Evolutionary conservation across 106 monocot genomes (phyloP).

Genomic region (Platanthera zijinensis): DNA sequence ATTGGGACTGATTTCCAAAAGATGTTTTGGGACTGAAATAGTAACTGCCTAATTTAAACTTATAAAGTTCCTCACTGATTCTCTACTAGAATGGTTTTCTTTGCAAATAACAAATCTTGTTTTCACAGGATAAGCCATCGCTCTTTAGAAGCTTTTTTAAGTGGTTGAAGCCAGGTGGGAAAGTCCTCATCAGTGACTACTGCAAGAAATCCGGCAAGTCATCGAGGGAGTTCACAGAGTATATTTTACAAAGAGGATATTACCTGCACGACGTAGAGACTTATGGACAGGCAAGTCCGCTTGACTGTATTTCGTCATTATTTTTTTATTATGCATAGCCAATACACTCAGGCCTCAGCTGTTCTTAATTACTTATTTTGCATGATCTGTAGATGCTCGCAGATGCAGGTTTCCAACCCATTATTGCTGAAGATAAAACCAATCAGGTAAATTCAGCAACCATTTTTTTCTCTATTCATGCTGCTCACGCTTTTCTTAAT

Average conservation of each 20-base stretch:
- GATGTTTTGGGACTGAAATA: too few relatives aligned
- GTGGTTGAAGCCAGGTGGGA: conserved; percentile 94
- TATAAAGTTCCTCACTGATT: neutral
- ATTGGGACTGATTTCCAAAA: too few relatives aligned
- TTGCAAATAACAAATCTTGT: neutral
- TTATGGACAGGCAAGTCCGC: conserved; percentile 63
- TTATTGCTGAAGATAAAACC: conserved; percentile 92
- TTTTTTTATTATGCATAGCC: too few relatives aligned
- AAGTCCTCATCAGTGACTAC: conserved; percentile 86
- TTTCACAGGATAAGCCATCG: conserved; percentile 66
- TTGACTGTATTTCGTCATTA: neutral
- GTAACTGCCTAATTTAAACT: too few relatives aligned
- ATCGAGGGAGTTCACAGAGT: conserved; percentile 65
- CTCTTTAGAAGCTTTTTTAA: conserved; percentile 67
- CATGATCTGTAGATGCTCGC: conserved; percentile 52
- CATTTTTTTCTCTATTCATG: neutral
- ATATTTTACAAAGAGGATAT: conserved; percentile 90
- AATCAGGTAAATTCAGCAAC: conserved; percentile 43
- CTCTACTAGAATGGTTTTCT: neutral
- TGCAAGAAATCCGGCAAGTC: conserved; percentile 63
- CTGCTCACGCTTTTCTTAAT: neutral
- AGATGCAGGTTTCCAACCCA: conserved; percentile 76
- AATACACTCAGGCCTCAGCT: neutral
- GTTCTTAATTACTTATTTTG: neutral
- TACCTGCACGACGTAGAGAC: conserved; percentile 82